Base-by-base conservation (phyloP, 73 alveolate species). In the Tetrahymena borealis region DNA sequence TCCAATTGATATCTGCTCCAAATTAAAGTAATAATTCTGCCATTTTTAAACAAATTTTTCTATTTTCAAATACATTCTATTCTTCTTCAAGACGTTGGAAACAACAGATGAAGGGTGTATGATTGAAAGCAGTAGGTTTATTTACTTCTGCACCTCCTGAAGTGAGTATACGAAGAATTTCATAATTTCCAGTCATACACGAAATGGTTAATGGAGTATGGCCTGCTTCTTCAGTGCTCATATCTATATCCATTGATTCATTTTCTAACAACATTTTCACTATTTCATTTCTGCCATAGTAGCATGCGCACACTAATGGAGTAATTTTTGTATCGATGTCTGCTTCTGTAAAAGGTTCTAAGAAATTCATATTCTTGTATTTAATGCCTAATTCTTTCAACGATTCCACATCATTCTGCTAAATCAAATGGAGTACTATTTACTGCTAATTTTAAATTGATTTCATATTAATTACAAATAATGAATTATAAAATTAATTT, bases 1-100 rank as follows among this genome's bases (percentile, higher is more conserved):
- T 93, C 95, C 95, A 93, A 78, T 97, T 91, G n/a, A 97, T 94
- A 90, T 97, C 99, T 31, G 99, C 98, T 16, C 99, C 99, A 92
- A 90, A 92, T 33, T 93, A 90, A 28, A 97, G 96, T 28, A 97
- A 78, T 2, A 97, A 91, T 60, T 95, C 98, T 32, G 99, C 99
- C 78, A 97, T 97, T 91, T 97, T 97, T 33, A 94, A 78, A 90
- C 99, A 97, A 20, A 97, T 95, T 91, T 97, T 97, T 78, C 97
- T 93, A 92, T 97, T 97, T 90, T 97, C 99, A 91, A 91, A 97
- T 9, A 95, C 91, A 93, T 97, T 97, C 78, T 93, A 79, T 39
- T 93, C 95, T 90, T 97, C 98, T 37, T 95, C 95, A 96, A 97
- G 94, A 90, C 99, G 20, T 12, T 96, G 90, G 78, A 97, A 97